Base-by-base conservation (phyloP, 2,329 filamentous ascomycete genomes). In the Talaromyces sp. region DNA sequence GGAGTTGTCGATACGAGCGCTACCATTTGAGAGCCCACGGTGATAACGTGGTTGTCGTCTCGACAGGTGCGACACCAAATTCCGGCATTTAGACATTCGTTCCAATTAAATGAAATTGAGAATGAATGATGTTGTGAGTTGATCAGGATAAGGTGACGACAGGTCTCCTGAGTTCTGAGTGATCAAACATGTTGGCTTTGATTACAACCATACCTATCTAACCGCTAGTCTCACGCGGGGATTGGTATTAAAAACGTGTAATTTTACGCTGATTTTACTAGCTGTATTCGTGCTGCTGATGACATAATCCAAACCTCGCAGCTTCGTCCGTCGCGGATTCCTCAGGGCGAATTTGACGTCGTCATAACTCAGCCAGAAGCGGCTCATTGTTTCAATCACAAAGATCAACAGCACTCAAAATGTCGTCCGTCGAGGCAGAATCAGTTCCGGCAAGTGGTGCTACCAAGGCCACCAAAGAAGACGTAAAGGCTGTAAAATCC, bases 271-370 rank as follows among this genome's bases (percentile, higher is more conserved):
- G 52, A 50, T 21, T 4, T 60, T 52, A 60, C 58, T 52, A 52
- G 44, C 33, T 31, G 44, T 52, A 28, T 25, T 11, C 6, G 1
- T 2, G 5, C 46, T 8, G 37, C 25, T 55, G 48, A 40, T 61
- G 59, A 61, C 59, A 61, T 61, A 61, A 61, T 44, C 12, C 35
- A 61, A 46, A 61, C 23, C 12, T 61, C 50, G 33, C 28, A 56
- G 39, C 25, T 37, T 11, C 8, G 23, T 60, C 23, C 12, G 21
- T 59, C 18, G 57, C 57, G 4, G 31, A 33, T 52, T 40, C 14
- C 18, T 54, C 31, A 21, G 31, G 21, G 35, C n/a, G 28, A 50
- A 31, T 50, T 50, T 50, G 46, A 35, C n/a, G 8, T 35, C 9
- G 28, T 16, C 50, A 54, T 35, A 35, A 35, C 35, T 35, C 31